phyloP scores from a whole-genome alignment of 257 asterid genomes.

The Euphrasia confusa region DNA sequence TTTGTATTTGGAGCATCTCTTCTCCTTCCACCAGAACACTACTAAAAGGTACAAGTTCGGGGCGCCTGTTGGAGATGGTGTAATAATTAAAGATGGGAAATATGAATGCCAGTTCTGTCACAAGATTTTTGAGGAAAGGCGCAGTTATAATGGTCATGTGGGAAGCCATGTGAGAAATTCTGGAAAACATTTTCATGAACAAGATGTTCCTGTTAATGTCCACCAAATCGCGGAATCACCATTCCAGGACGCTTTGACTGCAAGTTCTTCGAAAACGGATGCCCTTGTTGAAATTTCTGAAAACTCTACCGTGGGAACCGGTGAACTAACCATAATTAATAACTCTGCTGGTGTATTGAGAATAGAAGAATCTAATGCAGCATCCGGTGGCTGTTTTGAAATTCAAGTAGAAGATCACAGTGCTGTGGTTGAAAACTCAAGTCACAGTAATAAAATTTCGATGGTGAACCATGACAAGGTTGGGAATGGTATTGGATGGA shows the following conservation, averaged over 20 bases:
- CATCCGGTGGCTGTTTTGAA: conserved; percentile 33
- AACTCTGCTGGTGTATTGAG: conserved; percentile 32
- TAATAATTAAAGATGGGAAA: conserved; percentile 74
- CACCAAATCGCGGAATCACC: conserved; percentile 36
- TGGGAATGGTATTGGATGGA: conserved; percentile 29
- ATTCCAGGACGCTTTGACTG: conserved; percentile 30
- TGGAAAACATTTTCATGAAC: conserved; percentile 44
- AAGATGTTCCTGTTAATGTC: conserved; percentile 30
- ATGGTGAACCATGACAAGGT: conserved; percentile 30
- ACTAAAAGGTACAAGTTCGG: conserved; percentile 70
- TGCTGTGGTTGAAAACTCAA: conserved; percentile 31
- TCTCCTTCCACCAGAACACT: conserved; percentile 75
- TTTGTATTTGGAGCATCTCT: conserved; percentile 75
- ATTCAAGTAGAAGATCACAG: conserved; percentile 31
- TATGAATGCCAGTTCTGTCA: conserved; percentile 93
- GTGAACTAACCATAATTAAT: conserved; percentile 29
- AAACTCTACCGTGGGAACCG: conserved; percentile 34
- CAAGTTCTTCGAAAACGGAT: conserved; percentile 47
- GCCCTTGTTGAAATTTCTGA: conserved; percentile 54
- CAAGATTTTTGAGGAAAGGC: conserved; percentile 75
- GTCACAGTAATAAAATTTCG: conserved; percentile 30
- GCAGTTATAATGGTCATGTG: conserved; percentile 82
- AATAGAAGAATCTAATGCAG: conserved; percentile 38
- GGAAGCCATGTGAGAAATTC: conserved; percentile 77
- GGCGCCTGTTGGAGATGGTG: conserved; percentile 72